Conservation (phyloP, 78 protist genomes). For the Cavenderia fasciculata region DNA sequence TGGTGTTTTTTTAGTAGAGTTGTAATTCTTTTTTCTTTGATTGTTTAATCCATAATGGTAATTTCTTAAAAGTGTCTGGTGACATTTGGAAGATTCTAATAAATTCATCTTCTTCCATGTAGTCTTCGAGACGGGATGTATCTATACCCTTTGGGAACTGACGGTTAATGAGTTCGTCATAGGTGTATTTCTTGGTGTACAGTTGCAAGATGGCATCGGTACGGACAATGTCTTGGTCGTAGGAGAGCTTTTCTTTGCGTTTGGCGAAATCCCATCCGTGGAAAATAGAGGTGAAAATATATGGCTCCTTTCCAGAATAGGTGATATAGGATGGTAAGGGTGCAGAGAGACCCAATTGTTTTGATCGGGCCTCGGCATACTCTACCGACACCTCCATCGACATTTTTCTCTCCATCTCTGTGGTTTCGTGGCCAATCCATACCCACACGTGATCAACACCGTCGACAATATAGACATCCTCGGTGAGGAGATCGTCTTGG, state of each 20-base stretch:
- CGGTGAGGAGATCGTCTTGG: slow-evolving; percentile 79
- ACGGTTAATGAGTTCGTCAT: slow-evolving; percentile 73
- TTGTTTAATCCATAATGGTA: slow-evolving; percentile 80
- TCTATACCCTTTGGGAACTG: slow-evolving; percentile 83
- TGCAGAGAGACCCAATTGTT: neutral
- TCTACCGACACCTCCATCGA: slow-evolving; percentile 78
- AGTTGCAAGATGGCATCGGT: slow-evolving; percentile 49
- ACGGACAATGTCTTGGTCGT: slow-evolving; percentile 8
- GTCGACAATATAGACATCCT: slow-evolving; percentile 82
- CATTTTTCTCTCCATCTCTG: slow-evolving; percentile 64
- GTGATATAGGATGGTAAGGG: slow-evolving; percentile 24
- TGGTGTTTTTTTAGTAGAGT: slow-evolving; percentile 36
- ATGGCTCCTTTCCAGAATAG: slow-evolving; percentile 70
- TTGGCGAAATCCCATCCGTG: slow-evolving; percentile 85
- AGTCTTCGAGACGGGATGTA: slow-evolving; percentile 68
- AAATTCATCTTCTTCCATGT: slow-evolving; percentile 65
- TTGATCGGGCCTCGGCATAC: slow-evolving; percentile 16
- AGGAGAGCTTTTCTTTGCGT: neutral
- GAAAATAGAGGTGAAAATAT: slow-evolving; percentile 66
- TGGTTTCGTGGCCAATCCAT: slow-evolving; percentile 79
- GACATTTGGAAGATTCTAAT: slow-evolving; percentile 2
- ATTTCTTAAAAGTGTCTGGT: slow-evolving; percentile 27
- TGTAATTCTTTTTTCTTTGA: slow-evolving; percentile 60
- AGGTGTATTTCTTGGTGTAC: slow-evolving; percentile 69
- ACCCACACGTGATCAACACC: slow-evolving; percentile 66